Evolutionary conservation across 2,329 filamentous ascomycete species (phyloP).

Genomic region (Calonectria naviculata): DNA sequence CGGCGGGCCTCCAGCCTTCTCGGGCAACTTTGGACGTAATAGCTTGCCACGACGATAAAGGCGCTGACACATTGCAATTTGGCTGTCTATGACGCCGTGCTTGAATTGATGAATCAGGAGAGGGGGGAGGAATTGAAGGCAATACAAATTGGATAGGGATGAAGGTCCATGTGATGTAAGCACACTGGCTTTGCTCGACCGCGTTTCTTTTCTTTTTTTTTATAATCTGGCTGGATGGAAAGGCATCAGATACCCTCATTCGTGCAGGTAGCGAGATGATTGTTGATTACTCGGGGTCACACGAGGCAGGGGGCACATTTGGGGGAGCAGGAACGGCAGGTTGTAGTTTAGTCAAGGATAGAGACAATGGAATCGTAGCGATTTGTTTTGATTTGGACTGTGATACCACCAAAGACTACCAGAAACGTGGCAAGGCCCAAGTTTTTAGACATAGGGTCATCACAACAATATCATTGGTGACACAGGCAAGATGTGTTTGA

Average conservation of each 20-base stretch:
- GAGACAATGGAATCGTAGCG: constrained; percentile 21
- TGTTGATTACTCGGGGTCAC: constrained; percentile 27
- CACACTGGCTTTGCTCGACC: constrained; percentile 1
- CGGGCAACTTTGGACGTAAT: constrained; percentile 57
- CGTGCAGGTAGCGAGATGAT: constrained; percentile 34
- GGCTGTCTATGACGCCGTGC: neutral
- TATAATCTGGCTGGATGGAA: constrained; percentile 37
- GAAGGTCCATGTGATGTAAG: neutral
- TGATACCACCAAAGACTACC: neutral
- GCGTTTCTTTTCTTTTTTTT: constrained; percentile 20
- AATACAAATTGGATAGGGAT: neutral
- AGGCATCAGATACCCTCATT: constrained; percentile 45
- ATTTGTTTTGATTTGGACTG: neutral
- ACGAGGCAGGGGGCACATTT: neutral
- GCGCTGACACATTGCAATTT: neutral
- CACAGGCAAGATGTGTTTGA: neutral
- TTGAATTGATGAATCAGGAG: neutral
- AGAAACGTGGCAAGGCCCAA: neutral
- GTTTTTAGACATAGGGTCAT: neutral
- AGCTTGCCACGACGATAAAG: constrained; percentile 60
- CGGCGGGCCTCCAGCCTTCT: constrained; percentile 42
- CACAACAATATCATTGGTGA: neutral
- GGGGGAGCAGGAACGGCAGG: neutral
- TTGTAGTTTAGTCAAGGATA: constrained; percentile 8
- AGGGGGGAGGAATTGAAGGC: neutral